A percentile compares a stretch with the other conserved stretches of the same genome.
These are phyloP conservation scores for Fraxinus ornus DNA, from an alignment of 305 asterid genomes.

Conservation along the genomic window DNA sequence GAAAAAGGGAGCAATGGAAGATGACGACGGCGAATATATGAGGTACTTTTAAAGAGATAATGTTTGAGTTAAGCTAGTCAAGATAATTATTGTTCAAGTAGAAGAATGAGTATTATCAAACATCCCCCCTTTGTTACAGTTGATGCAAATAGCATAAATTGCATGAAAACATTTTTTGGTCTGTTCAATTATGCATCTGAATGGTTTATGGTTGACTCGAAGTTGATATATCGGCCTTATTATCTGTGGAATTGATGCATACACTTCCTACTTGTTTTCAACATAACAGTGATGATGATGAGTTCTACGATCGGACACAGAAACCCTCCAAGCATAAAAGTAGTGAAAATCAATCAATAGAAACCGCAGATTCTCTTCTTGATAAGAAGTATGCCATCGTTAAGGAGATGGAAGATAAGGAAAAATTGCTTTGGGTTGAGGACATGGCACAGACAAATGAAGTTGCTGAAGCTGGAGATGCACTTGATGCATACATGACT, in stretches of 20 bases:
- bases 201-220: constrained; percentile 10
- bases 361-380: constrained; percentile 95
- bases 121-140: neutral
- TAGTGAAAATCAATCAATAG: constrained; percentile 71
- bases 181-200: constrained; percentile 5
- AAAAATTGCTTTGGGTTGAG: constrained; percentile 51
- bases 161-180: constrained; percentile 1
- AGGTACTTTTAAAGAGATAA: constrained; percentile 43
- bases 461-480: constrained; percentile 71
- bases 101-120: neutral
- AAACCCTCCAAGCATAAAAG: constrained; percentile 59
- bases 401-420: constrained; percentile 66
- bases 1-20: constrained; percentile 59
- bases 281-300: constrained; percentile 77
- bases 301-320: constrained; percentile 81
- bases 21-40: constrained; percentile 60
- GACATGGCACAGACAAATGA: constrained; percentile 42
- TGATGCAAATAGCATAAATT: constrained; percentile 5
- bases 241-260: constrained; percentile 19
- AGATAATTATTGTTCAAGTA: neutral
- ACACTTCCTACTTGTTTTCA: constrained; percentile 22
- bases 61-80: neutral
- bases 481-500: constrained; percentile 93
- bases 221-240: neutral
- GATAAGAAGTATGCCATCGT: constrained; percentile 73